These are phyloP conservation scores for Rhytidhysteron rufulum DNA, from an alignment of 2,329 filamentous ascomycete genomes.

Conservation along the genomic window DNA sequence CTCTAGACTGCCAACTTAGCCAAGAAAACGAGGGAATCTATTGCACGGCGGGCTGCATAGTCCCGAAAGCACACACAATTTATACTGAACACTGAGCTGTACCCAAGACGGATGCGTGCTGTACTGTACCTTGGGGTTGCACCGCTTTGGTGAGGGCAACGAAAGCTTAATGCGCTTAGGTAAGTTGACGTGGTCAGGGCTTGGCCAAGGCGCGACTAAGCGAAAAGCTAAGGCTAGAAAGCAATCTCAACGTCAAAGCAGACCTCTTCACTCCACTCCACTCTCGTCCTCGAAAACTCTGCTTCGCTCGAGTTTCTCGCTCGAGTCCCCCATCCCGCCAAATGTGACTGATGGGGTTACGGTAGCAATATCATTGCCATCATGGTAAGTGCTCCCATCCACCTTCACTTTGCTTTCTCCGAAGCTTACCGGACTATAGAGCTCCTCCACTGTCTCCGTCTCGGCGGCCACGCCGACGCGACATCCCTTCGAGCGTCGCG, in stretches of 20 bases:
- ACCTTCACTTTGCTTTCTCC: slow-evolving; percentile 3
- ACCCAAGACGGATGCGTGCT: too few relatives aligned
- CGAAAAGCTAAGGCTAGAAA: slow-evolving; percentile 3
- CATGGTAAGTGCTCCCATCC: slow-evolving; percentile 27
- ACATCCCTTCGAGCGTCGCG: slow-evolving; percentile 73
- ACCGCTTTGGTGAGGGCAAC: too few relatives aligned
- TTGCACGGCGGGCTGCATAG: too few relatives aligned
- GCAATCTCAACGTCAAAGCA: slow-evolving; percentile 14
- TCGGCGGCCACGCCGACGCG: slow-evolving; percentile 68
- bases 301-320: too few relatives aligned
- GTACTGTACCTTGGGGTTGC: too few relatives aligned
- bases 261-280: slow-evolving; percentile 12
- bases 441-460: slow-evolving; percentile 67
- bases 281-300: slow-evolving; percentile 2
- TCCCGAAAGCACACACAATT: too few relatives aligned
- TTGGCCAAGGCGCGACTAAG: slow-evolving; percentile 3
- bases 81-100: too few relatives aligned
- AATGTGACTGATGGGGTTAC: slow-evolving; percentile 36
- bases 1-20: too few relatives aligned
- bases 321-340: too few relatives aligned
- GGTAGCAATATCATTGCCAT: slow-evolving; percentile 28
- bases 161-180: too few relatives aligned
- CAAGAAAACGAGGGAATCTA: too few relatives aligned
- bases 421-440: slow-evolving; percentile 29
- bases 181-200: too few relatives aligned